Base-by-base conservation (phyloP, 139 green algal genomes). In the Closterium sp. region DNA sequence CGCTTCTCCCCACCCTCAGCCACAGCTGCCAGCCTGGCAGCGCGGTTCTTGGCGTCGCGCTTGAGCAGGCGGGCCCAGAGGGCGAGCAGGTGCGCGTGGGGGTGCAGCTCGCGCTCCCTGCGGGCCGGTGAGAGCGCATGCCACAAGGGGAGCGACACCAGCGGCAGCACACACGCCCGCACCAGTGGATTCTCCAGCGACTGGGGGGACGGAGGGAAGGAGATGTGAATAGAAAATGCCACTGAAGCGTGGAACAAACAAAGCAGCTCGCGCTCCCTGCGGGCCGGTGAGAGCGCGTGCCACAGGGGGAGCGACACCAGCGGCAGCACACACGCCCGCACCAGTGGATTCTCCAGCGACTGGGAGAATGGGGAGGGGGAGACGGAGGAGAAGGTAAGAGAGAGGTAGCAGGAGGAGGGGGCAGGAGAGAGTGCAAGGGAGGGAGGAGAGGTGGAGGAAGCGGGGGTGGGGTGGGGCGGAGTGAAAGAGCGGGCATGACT, bases 41-140 rank as follows among this genome's bases (percentile, higher is more conserved):
- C 94, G 17, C 62, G 17, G 62, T 79, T 79, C 94, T 97, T 98
- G 42, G 95, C 95, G 89, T 99, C 97, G 45, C 98, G 97, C 91
- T 98, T 97, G 11, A 95, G 88, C 87, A 98, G 92, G n/a, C 96
- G 92, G 84, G 95, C 95, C 98, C 98, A 99, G 92, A 97, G 95
- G 95, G 98, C 97, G 34, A 95, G 95, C 42, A 99, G 96, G 86
- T 96, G 86, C 88, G 34, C 96, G 96, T 90, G 97, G 94, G 5
- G 89, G 89, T 86, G 96, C 93, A 99, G 96, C 96, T 94, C 29
- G 30, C 85, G 85, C 29, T 32, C 30, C 30, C 85, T 38, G 30
- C 85, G 85, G 85, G 29, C 85, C 0, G 30, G 29, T 21, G 85
- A 88, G 22, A 88, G 85, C 24, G 29, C 30, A 0, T 79, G 62